Evolutionary conservation across 192 early-diverging fungal species (phyloP).

Genomic region (Geosiphon pyriformis): DNA sequence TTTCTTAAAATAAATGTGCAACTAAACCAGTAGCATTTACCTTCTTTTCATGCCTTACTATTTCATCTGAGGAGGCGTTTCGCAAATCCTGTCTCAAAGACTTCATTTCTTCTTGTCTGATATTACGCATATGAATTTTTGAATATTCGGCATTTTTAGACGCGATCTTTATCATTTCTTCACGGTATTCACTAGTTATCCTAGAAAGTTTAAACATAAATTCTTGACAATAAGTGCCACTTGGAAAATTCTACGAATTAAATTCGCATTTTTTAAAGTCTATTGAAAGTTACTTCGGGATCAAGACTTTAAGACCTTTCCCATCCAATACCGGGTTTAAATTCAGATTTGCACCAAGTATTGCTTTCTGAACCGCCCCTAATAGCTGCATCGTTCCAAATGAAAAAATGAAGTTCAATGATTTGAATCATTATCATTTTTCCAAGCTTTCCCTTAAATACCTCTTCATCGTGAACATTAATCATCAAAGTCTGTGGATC

Average conservation of each 20-base stretch:
- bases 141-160: conserved; percentile 57
- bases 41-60: conserved; percentile 50
- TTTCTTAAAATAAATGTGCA: neutral
- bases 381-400: conserved; percentile 33
- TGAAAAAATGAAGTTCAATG: no score
- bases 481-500: conserved; percentile 80
- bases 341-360: conserved; percentile 69
- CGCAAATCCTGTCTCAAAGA: conserved; percentile 56
- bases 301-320: conserved; percentile 66
- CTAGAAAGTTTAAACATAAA: conserved; percentile 28
- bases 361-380: conserved; percentile 63
- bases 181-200: conserved; percentile 70
- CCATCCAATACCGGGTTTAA: conserved; percentile 75
- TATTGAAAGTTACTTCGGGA: conserved; percentile 62
- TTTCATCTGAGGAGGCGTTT: conserved; percentile 54
- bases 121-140: conserved; percentile 58
- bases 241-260: no score
- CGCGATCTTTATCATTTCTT: conserved; percentile 61
- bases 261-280: no score
- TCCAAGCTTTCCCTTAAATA: no score
- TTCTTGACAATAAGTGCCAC: no score
- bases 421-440: no score
- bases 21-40: conserved; percentile 35
- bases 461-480: conserved; percentile 66
- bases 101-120: conserved; percentile 70